Percentiles rank a stretch among this genome's conserved stretches.
Evolutionary conservation across 2,329 filamentous ascomycete species (phyloP).

Genomic region (Nemania abortiva): DNA sequence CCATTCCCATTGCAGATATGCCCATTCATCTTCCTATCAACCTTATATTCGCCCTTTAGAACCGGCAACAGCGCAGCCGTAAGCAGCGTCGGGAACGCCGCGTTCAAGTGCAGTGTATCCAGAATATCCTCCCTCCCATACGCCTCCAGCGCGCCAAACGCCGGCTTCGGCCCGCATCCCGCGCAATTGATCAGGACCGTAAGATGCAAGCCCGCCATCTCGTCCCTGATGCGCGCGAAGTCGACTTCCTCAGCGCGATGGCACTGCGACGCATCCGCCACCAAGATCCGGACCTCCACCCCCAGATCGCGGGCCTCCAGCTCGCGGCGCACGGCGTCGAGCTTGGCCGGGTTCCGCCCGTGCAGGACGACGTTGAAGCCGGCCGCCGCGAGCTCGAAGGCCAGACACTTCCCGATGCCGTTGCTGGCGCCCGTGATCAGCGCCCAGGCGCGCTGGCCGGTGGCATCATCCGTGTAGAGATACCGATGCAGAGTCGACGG

Average conservation of each 20-base stretch:
- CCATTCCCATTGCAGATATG: not conserved
- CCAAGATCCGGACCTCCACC: conserved; percentile 53
- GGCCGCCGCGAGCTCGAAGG: conserved; percentile 59
- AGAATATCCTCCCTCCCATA: conserved; percentile 54
- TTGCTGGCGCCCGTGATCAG: conserved; percentile 64
- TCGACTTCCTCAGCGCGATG: conserved; percentile 31
- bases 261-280: conserved; percentile 57
- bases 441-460: conserved; percentile 53
- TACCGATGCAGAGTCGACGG: conserved; percentile 41
- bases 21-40: not conserved
- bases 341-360: conserved; percentile 60
- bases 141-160: conserved; percentile 52
- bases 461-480: conserved; percentile 38
- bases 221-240: conserved; percentile 30
- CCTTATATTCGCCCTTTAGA: conserved; percentile 25
- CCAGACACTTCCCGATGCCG: conserved; percentile 64
- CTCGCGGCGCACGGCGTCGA: conserved; percentile 53
- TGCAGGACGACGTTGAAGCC: conserved; percentile 69
- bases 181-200: conserved; percentile 66
- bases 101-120: conserved; percentile 57
- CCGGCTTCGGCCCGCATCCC: conserved; percentile 53
- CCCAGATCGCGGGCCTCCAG: conserved; percentile 55
- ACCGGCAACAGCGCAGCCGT: conserved; percentile 42
- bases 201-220: conserved; percentile 54
- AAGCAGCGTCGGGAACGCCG: conserved; percentile 39